A percentile compares a stretch with the other conserved stretches of the same genome.
Evolutionary conservation across 805 yeast species (phyloP).

Genomic region (Komagataella phaffii): DNA sequence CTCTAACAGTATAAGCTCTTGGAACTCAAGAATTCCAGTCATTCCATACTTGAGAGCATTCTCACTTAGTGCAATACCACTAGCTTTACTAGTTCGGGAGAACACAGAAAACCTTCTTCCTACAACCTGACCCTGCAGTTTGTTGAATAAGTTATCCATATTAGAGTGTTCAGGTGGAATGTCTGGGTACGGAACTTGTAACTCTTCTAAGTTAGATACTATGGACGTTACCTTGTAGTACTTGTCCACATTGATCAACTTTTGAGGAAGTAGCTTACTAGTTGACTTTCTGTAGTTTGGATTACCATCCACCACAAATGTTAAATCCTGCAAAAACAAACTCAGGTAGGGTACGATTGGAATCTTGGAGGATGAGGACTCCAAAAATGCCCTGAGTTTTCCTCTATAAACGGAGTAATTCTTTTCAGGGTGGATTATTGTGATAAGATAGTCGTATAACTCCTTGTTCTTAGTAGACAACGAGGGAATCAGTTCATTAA

Average conservation of each 20-base stretch:
- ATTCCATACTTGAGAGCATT: constrained; percentile 18
- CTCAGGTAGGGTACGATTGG: constrained; percentile 72
- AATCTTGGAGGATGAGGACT: constrained; percentile 29
- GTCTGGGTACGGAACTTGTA: constrained; percentile 47
- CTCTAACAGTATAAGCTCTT: constrained; percentile 51
- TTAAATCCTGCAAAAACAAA: constrained; percentile 63
- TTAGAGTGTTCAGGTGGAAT: constrained; percentile 10
- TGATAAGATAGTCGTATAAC: constrained; percentile 47
- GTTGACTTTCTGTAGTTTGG: constrained; percentile 51
- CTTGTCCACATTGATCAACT: constrained; percentile 62
- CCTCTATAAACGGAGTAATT: constrained; percentile 58
- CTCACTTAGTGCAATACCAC: constrained; percentile 11
- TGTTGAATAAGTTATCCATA: background rate
- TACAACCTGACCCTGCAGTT: background rate
- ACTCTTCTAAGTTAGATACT: constrained; percentile 50
- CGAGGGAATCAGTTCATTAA: constrained; percentile 39
- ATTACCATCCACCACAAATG: constrained; percentile 76
- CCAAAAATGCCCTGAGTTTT: constrained; percentile 40
- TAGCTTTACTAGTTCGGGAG: constrained; percentile 1
- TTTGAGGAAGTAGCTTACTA: constrained; percentile 35
- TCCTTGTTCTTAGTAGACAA: constrained; percentile 47
- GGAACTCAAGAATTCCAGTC: constrained; percentile 26
- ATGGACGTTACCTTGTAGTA: constrained; percentile 54
- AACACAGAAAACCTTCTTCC: constrained; percentile 1
- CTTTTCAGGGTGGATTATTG: constrained; percentile 63